Evolutionary conservation across 352 stramenopile genomes (phyloP), one percentile per base, ranked within the genome.

Genomic region (Phytophthora capsici): DNA sequence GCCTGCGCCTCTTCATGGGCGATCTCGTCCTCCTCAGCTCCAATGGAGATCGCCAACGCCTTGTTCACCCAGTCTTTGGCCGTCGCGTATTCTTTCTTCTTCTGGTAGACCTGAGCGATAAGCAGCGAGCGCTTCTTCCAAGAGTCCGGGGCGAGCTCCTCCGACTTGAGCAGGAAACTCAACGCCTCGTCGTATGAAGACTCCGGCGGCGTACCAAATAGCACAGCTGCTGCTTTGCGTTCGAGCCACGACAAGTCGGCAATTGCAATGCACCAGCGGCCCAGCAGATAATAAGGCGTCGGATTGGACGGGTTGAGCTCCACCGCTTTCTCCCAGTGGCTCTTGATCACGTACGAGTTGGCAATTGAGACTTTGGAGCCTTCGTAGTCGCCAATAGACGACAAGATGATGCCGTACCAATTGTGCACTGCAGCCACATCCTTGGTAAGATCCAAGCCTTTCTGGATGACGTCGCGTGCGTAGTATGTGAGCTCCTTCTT

Each of bases 71-170:
- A 96, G 19, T 90, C 68, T 68, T 92, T 89, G 26, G 88, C 78
- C 36, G 75, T 75, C 10, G 55, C 64, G 41, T 60, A 73, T 68
- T 95, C 66, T 54, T 85, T 86, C 63, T 90, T 84, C 78, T 96
- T 95, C 51, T 86, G 67, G 71, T 96, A 90, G 28, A 91, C 83
- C 44, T 94, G 78, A 13, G 88, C 86, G 30, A 96, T 86, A 20
- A 95, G 76, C 34, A 94, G 44, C 60, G 85, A 71, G 63, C 93
- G 94, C 64, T 90, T 91, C 71, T 94, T 96, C 88, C 88, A 96
- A 58, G 82, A 78, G 55, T 85, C 74, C 0, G 88, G 83, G 13
- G 80, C 63, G 26, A 96, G 66, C 25, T 80, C 70, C 57, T 96
- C 88, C 41, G 80, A 93, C 67, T 95, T 79, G 16, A 91, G 64